phyloP scores from a whole-genome alignment of 2,329 filamentous ascomycete species.

The Capronia americana region DNA sequence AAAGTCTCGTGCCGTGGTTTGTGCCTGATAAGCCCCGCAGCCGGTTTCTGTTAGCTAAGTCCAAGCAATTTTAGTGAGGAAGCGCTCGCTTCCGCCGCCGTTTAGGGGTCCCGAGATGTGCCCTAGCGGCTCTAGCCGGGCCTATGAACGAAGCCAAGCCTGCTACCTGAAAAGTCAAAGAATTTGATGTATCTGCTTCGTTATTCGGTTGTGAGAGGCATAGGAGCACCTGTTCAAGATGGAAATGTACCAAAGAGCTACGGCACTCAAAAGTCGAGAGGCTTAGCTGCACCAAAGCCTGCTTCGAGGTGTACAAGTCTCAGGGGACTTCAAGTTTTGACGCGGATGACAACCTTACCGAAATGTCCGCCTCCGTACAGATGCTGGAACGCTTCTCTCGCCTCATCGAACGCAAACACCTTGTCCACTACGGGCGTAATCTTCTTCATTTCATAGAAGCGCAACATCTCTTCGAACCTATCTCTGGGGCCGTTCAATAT shows the following conservation, averaged over 20 bases:
- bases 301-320: neutral
- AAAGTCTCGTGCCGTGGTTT: conserved; percentile 3
- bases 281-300: neutral
- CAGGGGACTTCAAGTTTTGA: conserved; percentile 13
- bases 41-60: conserved; percentile 9
- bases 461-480: conserved; percentile 51
- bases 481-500: conserved; percentile 69
- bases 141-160: conserved; percentile 1
- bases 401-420: conserved; percentile 48
- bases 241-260: too few relatives aligned
- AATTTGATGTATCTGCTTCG: neutral
- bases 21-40: conserved; percentile 3
- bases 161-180: neutral
- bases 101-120: neutral
- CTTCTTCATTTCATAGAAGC: conserved; percentile 45
- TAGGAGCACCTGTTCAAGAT: too few relatives aligned
- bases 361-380: conserved; percentile 54
- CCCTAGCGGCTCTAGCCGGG: neutral
- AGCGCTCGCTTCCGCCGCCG: neutral
- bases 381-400: conserved; percentile 51
- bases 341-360: conserved; percentile 49
- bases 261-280: too few relatives aligned
- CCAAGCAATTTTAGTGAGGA: neutral
- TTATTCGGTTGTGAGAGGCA: too few relatives aligned
- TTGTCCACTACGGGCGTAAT: conserved; percentile 50